phyloP scores from a whole-genome alignment of 31 red algal genomes.

The Odonthalia washingtoniensis region DNA sequence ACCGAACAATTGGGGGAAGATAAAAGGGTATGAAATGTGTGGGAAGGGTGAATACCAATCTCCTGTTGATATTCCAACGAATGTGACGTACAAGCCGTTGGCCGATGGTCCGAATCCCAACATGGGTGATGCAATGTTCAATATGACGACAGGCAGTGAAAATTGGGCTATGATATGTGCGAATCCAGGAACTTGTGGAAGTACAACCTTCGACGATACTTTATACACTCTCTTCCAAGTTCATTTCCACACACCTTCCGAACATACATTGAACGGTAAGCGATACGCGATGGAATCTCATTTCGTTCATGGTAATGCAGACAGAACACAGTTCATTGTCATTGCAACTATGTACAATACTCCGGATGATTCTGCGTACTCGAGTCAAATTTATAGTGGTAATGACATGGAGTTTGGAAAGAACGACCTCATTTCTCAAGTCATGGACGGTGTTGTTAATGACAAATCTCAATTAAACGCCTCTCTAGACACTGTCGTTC shows the following conservation, averaged over 20 bases:
- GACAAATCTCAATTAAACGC: constrained; percentile 25
- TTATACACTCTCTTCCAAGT: constrained; percentile 56
- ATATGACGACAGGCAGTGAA: constrained; percentile 15
- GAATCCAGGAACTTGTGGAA: constrained; percentile 48
- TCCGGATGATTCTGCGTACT: no score
- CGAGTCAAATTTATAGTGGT: constrained; percentile 6
- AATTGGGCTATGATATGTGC: constrained; percentile 63
- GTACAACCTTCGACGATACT: constrained; percentile 18
- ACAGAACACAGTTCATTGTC: constrained; percentile 57
- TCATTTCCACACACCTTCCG: constrained; percentile 64
- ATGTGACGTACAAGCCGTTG: constrained; percentile 14
- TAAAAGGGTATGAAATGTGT: constrained; percentile 41
- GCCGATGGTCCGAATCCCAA: constrained; percentile 31
- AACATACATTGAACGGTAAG: constrained; percentile 57
- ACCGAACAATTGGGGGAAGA: constrained; percentile 38
- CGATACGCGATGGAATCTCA: no score
- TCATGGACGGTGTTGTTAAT: constrained; percentile 37
- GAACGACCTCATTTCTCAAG: constrained; percentile 10
- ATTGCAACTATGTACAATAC: constrained; percentile 73
- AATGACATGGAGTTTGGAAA: constrained; percentile 15
- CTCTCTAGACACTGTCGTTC: constrained; percentile 11
- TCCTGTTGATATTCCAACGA: constrained; percentile 58
- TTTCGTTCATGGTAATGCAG: constrained; percentile 60
- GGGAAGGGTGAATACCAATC: constrained; percentile 55
- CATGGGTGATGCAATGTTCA: constrained; percentile 37